Evolutionary conservation across 345 rosid species (phyloP), one percentile per base, ranked within the genome.

Genomic region (Fremontodendron californicum): DNA sequence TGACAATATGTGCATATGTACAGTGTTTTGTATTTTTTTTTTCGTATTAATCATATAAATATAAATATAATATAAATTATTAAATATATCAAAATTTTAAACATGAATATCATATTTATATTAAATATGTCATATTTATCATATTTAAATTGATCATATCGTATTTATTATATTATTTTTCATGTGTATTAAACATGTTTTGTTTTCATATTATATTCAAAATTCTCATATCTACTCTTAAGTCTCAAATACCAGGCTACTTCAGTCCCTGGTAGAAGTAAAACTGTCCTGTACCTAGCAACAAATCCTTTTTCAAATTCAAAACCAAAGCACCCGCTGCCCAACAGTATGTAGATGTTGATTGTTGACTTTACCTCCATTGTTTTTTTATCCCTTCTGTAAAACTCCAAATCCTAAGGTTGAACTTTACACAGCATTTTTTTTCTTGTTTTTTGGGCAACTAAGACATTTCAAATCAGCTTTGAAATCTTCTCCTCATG

Each of bases 351-450:
- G 21, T 35, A 23, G 77, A 75, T 80, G 82, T 78, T 82, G 85
- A 82, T 83, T 80, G 82, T 78, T 82, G 85, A 82, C 85, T 73
- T 75, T 35, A 67, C 72, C 61, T 60, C 45, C 55, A 51, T 54
- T 21, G 4, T 69, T 31, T 74, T 74, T 31, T 33, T 23, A 48
- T 23, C 31, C 21, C 2, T 15, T 62, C 40, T 19, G 37, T 19
- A 19, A 35, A 62, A 19, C 46, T 67, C 21, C 66, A 69, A 69
- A 73, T 33, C 46, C 7, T 27, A 21, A 0, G 52, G 10, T 71
- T 27, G n/a, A 55, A 21, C 39, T 9, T n/a, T 58, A 0, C 49
- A 1, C 35, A 39, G 52, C 15, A n/a, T 6, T 16, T 33, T 18
- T 37, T 3, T 37, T 16, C 31, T 62, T 2, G 2, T 62, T 2